phyloP scores from a whole-genome alignment of 2,329 filamentous ascomycete genomes.

The Aspergillus ibericus region DNA sequence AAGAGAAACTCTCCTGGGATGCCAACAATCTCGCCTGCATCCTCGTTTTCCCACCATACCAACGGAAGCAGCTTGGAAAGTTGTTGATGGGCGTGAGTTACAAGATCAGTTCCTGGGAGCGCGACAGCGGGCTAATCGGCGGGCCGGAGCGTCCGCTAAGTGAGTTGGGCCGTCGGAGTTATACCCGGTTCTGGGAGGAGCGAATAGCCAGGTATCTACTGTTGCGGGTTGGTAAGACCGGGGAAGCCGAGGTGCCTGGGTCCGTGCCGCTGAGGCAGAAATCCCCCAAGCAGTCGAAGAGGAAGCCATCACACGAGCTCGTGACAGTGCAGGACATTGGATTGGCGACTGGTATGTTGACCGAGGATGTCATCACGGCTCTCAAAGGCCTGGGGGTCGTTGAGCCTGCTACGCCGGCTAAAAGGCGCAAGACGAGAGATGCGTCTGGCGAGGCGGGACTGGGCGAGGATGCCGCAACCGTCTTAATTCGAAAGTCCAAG shows the following conservation, averaged over 20 bases:
- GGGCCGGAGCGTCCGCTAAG: slow-evolving; percentile 94
- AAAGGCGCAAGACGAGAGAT: slow-evolving; percentile 52
- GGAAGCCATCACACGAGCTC: slow-evolving; percentile 44
- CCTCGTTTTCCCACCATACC: slow-evolving; percentile 91
- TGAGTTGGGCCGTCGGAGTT: slow-evolving; percentile 78
- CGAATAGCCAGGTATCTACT: slow-evolving; percentile 72
- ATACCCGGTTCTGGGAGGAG: slow-evolving; percentile 81
- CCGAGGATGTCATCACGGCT: slow-evolving; percentile 77
- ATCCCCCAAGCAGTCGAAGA: slow-evolving; percentile 28
- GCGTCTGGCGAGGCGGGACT: slow-evolving; percentile 21
- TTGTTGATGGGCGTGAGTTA: slow-evolving; percentile 92
- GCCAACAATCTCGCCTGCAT: slow-evolving; percentile 98
- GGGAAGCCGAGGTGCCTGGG: slow-evolving; percentile 27
- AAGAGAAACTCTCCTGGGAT: slow-evolving; percentile 98
- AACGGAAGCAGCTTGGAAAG: slow-evolving; percentile 82
- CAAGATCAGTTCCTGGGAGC: slow-evolving; percentile 79
- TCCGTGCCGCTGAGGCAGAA: slow-evolving; percentile 28
- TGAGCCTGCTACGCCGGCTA: slow-evolving; percentile 51
- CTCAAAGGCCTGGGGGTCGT: slow-evolving; percentile 78
- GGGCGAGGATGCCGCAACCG: slow-evolving; percentile 26
- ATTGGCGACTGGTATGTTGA: slow-evolving; percentile 75
- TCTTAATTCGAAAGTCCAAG: slow-evolving; percentile 57
- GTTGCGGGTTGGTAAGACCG: slow-evolving; percentile 36
- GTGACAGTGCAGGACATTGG: slow-evolving; percentile 72
- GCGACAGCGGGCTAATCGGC: slow-evolving; percentile 66